Evolutionary conservation across 176 grass and related monocot species (phyloP).

Genomic region (Leersia perrieri): DNA sequence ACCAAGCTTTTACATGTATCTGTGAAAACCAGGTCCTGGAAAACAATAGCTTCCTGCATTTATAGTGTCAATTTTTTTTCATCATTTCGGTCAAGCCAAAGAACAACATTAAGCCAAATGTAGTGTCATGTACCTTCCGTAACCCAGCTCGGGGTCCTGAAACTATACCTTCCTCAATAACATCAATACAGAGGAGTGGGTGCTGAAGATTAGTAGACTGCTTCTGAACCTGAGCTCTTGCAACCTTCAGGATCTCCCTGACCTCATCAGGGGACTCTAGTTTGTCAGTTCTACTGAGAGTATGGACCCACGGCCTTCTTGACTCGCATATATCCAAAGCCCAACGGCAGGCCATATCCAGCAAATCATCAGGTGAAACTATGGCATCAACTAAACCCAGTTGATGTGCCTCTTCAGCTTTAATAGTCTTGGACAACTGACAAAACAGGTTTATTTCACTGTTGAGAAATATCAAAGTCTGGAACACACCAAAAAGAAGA

Average conservation of each 20-base stretch:
- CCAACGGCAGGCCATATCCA: conserved; percentile 62
- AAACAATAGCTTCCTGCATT: conserved; percentile 75
- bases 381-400: conserved; percentile 78
- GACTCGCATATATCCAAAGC: conserved; percentile 80
- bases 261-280: conserved; percentile 74
- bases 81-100: background rate
- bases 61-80: conserved; percentile 13
- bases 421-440: conserved; percentile 87
- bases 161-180: conserved; percentile 83
- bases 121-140: conserved; percentile 61
- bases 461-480: no score
- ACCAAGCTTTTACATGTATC: conserved; percentile 90
- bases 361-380: conserved; percentile 74
- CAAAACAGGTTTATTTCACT: no score
- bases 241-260: conserved; percentile 84
- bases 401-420: conserved; percentile 65
- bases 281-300: conserved; percentile 81
- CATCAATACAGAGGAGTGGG: conserved; percentile 82
- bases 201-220: conserved; percentile 73
- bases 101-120: background rate
- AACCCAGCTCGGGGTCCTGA: conserved; percentile 74
- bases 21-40: conserved; percentile 67
- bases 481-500: background rate
- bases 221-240: conserved; percentile 74
- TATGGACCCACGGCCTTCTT: conserved; percentile 79